Evolutionary conservation across 1,284 basidiomycete species (phyloP).

Genomic region (Cryptococcus sp.): DNA sequence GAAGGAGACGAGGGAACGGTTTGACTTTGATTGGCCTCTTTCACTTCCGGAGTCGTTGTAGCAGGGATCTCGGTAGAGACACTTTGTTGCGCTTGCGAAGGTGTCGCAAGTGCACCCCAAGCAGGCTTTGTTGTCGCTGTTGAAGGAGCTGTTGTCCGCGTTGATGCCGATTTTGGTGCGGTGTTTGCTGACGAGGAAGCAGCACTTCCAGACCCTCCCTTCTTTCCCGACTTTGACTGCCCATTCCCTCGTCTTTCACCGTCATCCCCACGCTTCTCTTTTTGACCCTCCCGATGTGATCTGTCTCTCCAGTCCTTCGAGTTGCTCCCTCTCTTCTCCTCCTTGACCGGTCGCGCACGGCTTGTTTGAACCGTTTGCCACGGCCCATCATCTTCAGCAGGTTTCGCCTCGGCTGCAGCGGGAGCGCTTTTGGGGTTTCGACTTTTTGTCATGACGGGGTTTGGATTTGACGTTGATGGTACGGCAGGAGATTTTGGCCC

Average conservation of each 20-base stretch:
- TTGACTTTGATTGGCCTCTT: slow-evolving; percentile 3
- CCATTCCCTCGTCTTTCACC: slow-evolving; percentile 13
- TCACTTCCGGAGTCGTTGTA: slow-evolving; percentile 2
- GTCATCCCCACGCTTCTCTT: slow-evolving; percentile 19
- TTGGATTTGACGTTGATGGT: slow-evolving; percentile 8
- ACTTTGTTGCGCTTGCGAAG: slow-evolving; percentile 6
- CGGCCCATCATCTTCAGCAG: slow-evolving; percentile 32
- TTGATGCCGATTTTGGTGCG: slow-evolving; percentile 5
- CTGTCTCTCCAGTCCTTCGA: slow-evolving; percentile 40
- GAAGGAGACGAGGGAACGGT: slow-evolving; percentile 31
- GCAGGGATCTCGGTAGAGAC: slow-evolving; percentile 2
- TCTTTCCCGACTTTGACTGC: slow-evolving; percentile 12
- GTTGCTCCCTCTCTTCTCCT: slow-evolving; percentile 38
- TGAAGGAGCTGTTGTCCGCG: slow-evolving; percentile 7
- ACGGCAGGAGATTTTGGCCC: not conserved
- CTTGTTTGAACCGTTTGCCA: slow-evolving; percentile 43
- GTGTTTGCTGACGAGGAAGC: not conserved
- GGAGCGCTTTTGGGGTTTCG: slow-evolving; percentile 3
- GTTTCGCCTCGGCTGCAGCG: slow-evolving; percentile 5
- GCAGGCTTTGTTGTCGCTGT: slow-evolving; percentile 27
- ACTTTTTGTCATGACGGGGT: slow-evolving; percentile 6
- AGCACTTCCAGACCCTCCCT: slow-evolving; percentile 1
- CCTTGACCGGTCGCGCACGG: slow-evolving; percentile 18
- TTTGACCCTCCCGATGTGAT: slow-evolving; percentile 18
- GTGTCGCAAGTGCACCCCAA: slow-evolving; percentile 28